Percentiles rank a stretch among this genome's conserved stretches.
phyloP scores from a whole-genome alignment of 345 rosid genomes.

The Gynandropsis gynandra region DNA sequence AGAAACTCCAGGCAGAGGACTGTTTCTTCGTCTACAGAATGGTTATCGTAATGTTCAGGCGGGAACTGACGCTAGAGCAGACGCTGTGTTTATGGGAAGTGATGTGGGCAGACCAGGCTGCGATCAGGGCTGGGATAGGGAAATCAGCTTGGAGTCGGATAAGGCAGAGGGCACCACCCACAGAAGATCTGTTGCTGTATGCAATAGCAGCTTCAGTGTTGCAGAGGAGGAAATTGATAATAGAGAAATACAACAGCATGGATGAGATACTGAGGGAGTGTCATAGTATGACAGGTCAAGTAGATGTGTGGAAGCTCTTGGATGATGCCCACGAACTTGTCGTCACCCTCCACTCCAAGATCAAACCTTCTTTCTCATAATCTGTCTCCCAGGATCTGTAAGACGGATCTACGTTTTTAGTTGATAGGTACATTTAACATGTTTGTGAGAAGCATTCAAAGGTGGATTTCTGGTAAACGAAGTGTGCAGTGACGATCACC shows the following conservation, averaged over 20 bases:
- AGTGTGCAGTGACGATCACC: too few relatives aligned
- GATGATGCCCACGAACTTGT: conserved; percentile 93
- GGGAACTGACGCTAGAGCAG: conserved; percentile 88
- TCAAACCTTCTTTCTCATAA: conserved; percentile 43
- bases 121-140: conserved; percentile 82
- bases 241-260: conserved; percentile 89
- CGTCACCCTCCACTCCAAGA: conserved; percentile 81
- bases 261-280: conserved; percentile 96
- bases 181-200: conserved; percentile 81
- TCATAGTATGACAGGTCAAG: conserved; percentile 89
- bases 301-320: conserved; percentile 94
- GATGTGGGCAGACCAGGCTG: conserved; percentile 99
- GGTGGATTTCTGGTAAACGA: too few relatives aligned
- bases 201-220: conserved; percentile 93
- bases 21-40: conserved; percentile 98
- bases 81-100: conserved; percentile 93
- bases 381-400: too few relatives aligned
- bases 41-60: conserved; percentile 90
- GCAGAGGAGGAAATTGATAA: conserved; percentile 84
- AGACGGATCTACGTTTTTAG: too few relatives aligned
- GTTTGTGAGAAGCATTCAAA: too few relatives aligned
- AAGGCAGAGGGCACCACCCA: conserved; percentile 88
- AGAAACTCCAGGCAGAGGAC: too few relatives aligned
- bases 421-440: too few relatives aligned
- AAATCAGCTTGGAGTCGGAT: conserved; percentile 91